Evolutionary conservation across 495 filamentous ascomycete species (phyloP), one percentile per base, ranked within the genome.

Genomic region (Podospora sp.): DNA sequence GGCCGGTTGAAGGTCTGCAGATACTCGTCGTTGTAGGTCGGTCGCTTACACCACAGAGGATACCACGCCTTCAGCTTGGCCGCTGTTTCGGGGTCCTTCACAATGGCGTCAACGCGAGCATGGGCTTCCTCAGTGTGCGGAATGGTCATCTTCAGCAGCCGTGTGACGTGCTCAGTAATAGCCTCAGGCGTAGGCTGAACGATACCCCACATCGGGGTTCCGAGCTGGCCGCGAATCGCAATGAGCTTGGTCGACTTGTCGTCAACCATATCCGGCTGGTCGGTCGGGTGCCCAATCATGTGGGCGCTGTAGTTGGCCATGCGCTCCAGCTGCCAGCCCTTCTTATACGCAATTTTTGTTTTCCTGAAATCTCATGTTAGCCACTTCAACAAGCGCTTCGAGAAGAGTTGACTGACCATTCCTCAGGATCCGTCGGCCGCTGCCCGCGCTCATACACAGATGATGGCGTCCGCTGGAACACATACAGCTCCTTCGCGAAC

Each of bases 381-480:
- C 27, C 2, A 4, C 14, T 3, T 7, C 36, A 6, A 29, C 26
- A 3, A 20, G 1, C 29, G 26, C 25, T 1, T 27, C 6, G 22
- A 16, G 26, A 59, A n/a, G 26, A 29, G 12, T 33, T 36, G 26
- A 65, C 67, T 67, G 24, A 73, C 73, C 78, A 87, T 62, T 79
- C 80, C 35, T 79, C 72, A 0, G 76, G 71, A 51, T 87, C 83
- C 0, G 84, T 89, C 8, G 72, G 63, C 50, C 76, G 74, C 58
- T 90, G 80, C 2, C 77, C 76, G 22, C 85, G 85, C 35, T 24
- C 20, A 61, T 79, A 81, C 4, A 89, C 82, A 0, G 80, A 64
- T 0, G 86, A 79, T 22, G 85, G 84, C 21, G 85, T 88, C 14
- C 85, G 84, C 65, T 88, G 85, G 67, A 86, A 81, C 26, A 88